Percentiles rank a stretch among this genome's conserved stretches.
Evolutionary conservation across 1,284 basidiomycete species (phyloP).

Genomic region (Ceratobasidium sp.): DNA sequence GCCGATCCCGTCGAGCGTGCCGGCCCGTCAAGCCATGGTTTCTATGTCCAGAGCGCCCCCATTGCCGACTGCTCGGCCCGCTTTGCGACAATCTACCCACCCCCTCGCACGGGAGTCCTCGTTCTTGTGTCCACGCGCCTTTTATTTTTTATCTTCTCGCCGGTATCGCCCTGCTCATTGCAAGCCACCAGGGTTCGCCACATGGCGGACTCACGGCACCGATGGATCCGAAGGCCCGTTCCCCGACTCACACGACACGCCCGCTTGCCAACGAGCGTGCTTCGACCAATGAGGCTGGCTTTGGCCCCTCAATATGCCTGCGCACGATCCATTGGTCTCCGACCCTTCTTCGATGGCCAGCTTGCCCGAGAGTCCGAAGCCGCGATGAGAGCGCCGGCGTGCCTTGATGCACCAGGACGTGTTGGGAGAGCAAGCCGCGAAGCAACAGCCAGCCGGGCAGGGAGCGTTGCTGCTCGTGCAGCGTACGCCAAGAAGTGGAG

Average conservation of each 20-base stretch:
- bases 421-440: no score
- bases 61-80: slow-evolving; percentile 5
- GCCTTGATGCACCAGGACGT: slow-evolving; percentile 32
- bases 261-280: background rate
- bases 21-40: slow-evolving; percentile 26
- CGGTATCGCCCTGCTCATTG: slow-evolving; percentile 2
- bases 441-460: no score
- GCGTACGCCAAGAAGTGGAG: no score
- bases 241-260: background rate
- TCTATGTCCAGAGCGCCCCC: slow-evolving; percentile 11
- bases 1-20: background rate
- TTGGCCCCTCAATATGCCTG: background rate
- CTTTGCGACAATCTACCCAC: slow-evolving; percentile 9
- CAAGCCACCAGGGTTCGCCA: slow-evolving; percentile 1
- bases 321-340: background rate
- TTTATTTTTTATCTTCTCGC: slow-evolving; percentile 21
- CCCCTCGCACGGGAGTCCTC: background rate
- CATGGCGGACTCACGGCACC: slow-evolving; percentile 31
- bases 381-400: slow-evolving; percentile 18
- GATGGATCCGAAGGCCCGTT: slow-evolving; percentile 25
- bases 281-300: background rate
- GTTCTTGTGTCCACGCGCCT: background rate
- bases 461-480: no score
- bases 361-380: slow-evolving; percentile 27
- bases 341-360: slow-evolving; percentile 15